A percentile compares a stretch with the other conserved stretches of the same genome.
phyloP scores from a whole-genome alignment of 306 rosid genomes.

The Vigna trinervia region DNA sequence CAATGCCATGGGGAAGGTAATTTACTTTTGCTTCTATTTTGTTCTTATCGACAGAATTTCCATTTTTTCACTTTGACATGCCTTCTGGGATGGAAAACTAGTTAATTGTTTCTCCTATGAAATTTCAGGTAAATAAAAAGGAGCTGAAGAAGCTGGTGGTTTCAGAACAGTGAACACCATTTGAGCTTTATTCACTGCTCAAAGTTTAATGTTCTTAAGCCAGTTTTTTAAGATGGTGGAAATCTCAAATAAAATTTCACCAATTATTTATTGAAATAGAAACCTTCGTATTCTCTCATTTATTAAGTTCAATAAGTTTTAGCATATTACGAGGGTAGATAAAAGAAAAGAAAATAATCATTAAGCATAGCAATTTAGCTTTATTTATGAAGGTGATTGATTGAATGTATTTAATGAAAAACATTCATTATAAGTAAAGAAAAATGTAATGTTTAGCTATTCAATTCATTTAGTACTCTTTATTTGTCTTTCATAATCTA shows the following conservation, averaged over 20 bases:
- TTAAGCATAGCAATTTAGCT: slow-evolving; percentile 11
- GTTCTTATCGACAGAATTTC: background rate
- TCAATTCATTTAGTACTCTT: background rate
- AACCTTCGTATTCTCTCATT: slow-evolving; percentile 15
- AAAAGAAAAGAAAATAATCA: background rate
- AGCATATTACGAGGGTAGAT: background rate
- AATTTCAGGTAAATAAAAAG: slow-evolving; percentile 84
- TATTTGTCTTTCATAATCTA: too few species aligned
- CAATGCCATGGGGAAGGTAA: slow-evolving; percentile 99
- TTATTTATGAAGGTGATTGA: background rate
- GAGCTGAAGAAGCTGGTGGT: slow-evolving; percentile 74
- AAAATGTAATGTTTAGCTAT: background rate
- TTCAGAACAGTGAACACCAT: slow-evolving; percentile 47
- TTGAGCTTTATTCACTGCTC: slow-evolving; percentile 1
- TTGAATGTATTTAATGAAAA: background rate
- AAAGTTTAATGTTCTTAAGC: slow-evolving; percentile 20
- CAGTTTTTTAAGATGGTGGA: slow-evolving; percentile 25
- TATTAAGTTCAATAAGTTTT: slow-evolving; percentile 1
- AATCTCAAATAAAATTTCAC: slow-evolving; percentile 6
- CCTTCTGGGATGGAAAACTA: slow-evolving; percentile 11
- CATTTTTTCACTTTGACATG: slow-evolving; percentile 3
- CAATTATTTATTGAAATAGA: slow-evolving; percentile 10
- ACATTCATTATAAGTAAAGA: background rate
- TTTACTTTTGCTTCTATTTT: slow-evolving; percentile 20
- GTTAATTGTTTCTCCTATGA: slow-evolving; percentile 19